Conservation (phyloP, 2,329 filamentous ascomycete species). For the Neurospora sp. region DNA sequence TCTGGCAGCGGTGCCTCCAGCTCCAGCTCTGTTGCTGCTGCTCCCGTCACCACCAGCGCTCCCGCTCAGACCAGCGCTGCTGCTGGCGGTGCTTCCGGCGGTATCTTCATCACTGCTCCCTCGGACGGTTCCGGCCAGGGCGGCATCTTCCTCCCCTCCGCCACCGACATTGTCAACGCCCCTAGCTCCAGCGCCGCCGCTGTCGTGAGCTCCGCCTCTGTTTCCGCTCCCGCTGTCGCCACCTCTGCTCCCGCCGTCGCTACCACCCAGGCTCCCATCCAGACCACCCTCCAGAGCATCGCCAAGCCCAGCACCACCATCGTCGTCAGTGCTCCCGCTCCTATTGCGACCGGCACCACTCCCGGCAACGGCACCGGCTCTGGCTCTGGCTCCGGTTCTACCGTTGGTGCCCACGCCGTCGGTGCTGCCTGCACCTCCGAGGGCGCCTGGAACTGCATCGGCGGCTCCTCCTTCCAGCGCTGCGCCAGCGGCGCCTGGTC, state of each 20-base stretch:
- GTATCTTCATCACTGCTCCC: constrained; percentile 17
- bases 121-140: constrained; percentile 8
- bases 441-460: constrained; percentile 41
- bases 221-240: background rate
- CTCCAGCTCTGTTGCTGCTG: background rate
- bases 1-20: background rate
- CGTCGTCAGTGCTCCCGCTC: constrained; percentile 6
- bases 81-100: constrained; percentile 5
- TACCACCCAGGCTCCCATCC: constrained; percentile 4
- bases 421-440: constrained; percentile 37
- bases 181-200: constrained; percentile 1
- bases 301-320: constrained; percentile 5
- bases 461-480: constrained; percentile 38
- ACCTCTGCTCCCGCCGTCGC: background rate
- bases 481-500: constrained; percentile 42
- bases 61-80: background rate
- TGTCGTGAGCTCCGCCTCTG: constrained; percentile 10
- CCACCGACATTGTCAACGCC: background rate
- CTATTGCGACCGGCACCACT: constrained; percentile 9
- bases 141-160: background rate
- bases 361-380: constrained; percentile 16
- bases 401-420: constrained; percentile 19
- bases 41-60: background rate
- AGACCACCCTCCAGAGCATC: constrained; percentile 11
- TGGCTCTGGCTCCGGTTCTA: constrained; percentile 15